Evolutionary conservation across 768 basidiomycete genomes (phyloP), one percentile per base, ranked within the genome.

Genomic region (Kwoniella pini): DNA sequence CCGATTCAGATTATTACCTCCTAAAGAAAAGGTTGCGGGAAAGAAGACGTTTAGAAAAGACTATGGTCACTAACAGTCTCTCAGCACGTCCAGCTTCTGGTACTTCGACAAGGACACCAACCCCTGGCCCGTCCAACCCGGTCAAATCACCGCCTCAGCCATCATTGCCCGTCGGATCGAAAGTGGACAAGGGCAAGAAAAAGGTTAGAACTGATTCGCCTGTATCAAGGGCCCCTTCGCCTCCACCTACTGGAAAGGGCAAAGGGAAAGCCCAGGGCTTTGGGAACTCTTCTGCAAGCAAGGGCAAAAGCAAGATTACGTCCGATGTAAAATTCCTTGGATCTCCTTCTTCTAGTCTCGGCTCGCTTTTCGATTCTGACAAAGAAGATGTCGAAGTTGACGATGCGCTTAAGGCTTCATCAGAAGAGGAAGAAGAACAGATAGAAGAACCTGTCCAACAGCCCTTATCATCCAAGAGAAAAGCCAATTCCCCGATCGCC

Each of bases 1-100:
- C 33, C 3, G 62, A 63, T 39, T 72, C 70, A 5, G 70, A 72
- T 49, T 65, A 69, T 45, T 69, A 72, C n/a, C 55, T 62, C 45
- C 49, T 48, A 12, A 58, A 63, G 50, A 60, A 60, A 36, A 44
- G 50, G 24, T 39, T 58, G 21, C 57, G 33, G 21, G 63, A 56
- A 15, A 63, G 48, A 50, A 27, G 28, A 31, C 48, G 33, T 36
- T 15, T 36, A 7, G 33, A 7, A 22, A 13, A 19, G 28, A 31
- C 17, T 10, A 11, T 17, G 48, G 10, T 27, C 27, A 15, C 17
- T 27, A 50, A 30, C 13, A 7, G 48, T 31, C 27, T 15, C 1
- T 10, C 26, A 7, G 28, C 28, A 11, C 45, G 12, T 27, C 22
- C 33, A 15, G 7, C 33, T 36, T 36, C 33, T 7, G 7, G 15